Conservation (phyloP, 2,329 filamentous ascomycete genomes). For the Alternaria consortialis region DNA sequence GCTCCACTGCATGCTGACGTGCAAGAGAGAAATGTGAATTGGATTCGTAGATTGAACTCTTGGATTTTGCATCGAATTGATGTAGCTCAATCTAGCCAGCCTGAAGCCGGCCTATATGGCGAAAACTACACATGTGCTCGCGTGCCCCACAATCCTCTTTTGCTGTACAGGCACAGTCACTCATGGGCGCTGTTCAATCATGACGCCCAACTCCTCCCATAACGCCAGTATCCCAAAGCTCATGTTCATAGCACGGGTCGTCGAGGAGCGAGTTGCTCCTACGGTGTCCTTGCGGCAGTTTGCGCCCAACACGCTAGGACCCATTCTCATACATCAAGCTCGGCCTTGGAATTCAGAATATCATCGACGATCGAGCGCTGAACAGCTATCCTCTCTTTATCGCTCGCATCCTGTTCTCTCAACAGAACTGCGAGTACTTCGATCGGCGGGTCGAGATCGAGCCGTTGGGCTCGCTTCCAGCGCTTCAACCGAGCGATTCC, state of each 20-base stretch:
- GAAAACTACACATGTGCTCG: conserved; percentile 5
- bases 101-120: not conserved
- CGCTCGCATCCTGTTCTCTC: conserved; percentile 66
- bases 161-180: not conserved
- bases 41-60: not conserved
- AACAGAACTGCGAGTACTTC: conserved; percentile 89
- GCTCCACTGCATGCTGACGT: conserved; percentile 27
- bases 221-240: not conserved
- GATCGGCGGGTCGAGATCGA: conserved; percentile 87
- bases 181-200: not conserved
- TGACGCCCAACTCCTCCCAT: conserved; percentile 3
- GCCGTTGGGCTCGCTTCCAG: conserved; percentile 83
- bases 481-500: conserved; percentile 82
- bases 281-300: not conserved
- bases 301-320: not conserved
- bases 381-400: conserved; percentile 59
- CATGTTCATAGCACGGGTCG: not conserved
- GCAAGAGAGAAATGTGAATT: not conserved
- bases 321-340: conserved; percentile 42
- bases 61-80: not conserved
- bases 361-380: conserved; percentile 81
- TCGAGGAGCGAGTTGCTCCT: not conserved
- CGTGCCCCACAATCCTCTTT: conserved; percentile 7
- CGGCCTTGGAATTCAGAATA: conserved; percentile 61
- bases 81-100: not conserved